Percentiles rank a stretch among this genome's conserved stretches.
These are phyloP conservation scores for Sporothrix curviconia DNA, from an alignment of 2,329 filamentous ascomycete genomes.

Conservation along the genomic window DNA sequence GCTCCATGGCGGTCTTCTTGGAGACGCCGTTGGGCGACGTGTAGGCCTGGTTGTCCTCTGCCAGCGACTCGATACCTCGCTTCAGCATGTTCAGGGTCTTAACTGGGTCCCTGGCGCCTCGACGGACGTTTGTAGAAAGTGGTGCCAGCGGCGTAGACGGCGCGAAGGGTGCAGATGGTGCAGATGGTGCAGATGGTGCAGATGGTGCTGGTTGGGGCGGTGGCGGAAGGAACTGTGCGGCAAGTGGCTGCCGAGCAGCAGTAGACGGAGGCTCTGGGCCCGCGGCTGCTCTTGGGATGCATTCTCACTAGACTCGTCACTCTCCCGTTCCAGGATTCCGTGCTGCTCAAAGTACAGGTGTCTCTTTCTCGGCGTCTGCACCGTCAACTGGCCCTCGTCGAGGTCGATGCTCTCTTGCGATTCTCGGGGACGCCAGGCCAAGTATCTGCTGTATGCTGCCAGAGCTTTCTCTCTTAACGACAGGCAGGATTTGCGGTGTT, in stretches of 20 bases:
- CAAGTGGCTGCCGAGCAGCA: neutral
- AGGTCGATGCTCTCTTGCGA: conserved; percentile 56
- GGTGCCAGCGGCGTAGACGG: conserved; percentile 3
- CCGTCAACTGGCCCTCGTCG: conserved; percentile 39
- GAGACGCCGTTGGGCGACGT: neutral
- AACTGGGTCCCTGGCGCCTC: neutral
- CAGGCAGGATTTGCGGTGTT: neutral
- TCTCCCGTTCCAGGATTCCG: neutral
- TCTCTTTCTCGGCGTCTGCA: conserved; percentile 39
- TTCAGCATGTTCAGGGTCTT: conserved; percentile 1
- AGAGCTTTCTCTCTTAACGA: conserved; percentile 8
- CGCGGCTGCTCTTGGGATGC: neutral
- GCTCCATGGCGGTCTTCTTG: neutral
- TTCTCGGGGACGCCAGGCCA: neutral
- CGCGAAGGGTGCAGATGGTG: neutral
- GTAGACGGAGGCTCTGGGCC: neutral
- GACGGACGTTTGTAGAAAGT: conserved; percentile 13
- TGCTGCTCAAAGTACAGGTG: conserved; percentile 13
- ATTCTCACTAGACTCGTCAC: neutral
- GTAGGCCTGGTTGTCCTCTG: conserved; percentile 6
- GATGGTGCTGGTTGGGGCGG: neutral
- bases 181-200: neutral
- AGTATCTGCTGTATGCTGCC: neutral
- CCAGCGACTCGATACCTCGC: conserved; percentile 13
- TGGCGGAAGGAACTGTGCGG: neutral